Base-by-base conservation (phyloP, 257 asterid species). In the Parsonsia alboflavescens region DNA sequence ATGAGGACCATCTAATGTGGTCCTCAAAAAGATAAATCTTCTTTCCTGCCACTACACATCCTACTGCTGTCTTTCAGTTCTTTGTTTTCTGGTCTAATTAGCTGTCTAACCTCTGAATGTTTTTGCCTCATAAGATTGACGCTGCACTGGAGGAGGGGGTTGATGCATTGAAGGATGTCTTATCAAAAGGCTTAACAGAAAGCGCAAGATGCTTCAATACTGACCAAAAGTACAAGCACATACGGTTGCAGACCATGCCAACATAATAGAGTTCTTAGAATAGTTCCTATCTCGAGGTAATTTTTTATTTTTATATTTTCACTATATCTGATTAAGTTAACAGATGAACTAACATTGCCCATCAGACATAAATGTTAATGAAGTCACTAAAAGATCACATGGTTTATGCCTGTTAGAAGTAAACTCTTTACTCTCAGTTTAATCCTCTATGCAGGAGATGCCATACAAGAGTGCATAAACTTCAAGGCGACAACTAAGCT, bases 151-250 rank as follows among this genome's bases (percentile, higher is more conserved):
- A 75, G 73, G 99, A 94, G 81, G 97, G 97, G 52, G 90, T 84
- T 70, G 85, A 77, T 78, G 96, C 88, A 10, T 74, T 94, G 86
- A 83, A 80, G 76, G 89, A 88, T 70, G 86, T 94, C 12, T 61
- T 92, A 84, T 85, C 83, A 68, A 86, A 82, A 85, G 97, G 97
- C 71, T 68, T 92, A 66, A 84, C 90, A 12, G 99, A 92, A 82
- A 83, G 82, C 73, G 85, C 96, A 6, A 85, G 88, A 58, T 80
- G 84, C 84, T 94, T 94, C 86, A 94, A 94, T 74, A 84, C 76
- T 11, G 82, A 83, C 64, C 99, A 94, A 82, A 94, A 92, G 77
- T 94, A 90, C 88, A 94, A 94, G 80, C 98, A 94, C 67, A 71
- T 89, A 70, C 83, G 93, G 68, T 77, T 86, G 79, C 97, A 90